A percentile compares a stretch with the other conserved stretches of the same genome.
phyloP scores from a whole-genome alignment of 805 yeast species.

The Candida adriatica region DNA sequence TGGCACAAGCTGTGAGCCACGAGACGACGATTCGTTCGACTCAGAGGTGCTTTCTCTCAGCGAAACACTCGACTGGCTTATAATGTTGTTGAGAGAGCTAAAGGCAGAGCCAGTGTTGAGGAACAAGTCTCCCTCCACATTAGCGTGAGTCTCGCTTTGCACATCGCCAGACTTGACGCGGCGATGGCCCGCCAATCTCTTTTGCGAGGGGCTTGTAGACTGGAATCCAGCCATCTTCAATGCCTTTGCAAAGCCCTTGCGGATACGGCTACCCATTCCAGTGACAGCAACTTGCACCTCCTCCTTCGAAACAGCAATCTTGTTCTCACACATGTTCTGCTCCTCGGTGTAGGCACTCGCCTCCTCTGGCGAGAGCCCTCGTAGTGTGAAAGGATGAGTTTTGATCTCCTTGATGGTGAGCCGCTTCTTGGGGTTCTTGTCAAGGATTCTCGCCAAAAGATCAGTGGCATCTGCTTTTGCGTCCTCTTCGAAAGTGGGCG shows the following conservation, averaged over 20 bases:
- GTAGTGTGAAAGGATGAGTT: slow-evolving; percentile 60
- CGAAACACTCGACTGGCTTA: slow-evolving; percentile 17
- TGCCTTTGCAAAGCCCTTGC: slow-evolving; percentile 22
- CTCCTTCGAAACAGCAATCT: slow-evolving; percentile 53
- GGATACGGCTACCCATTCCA: slow-evolving; percentile 69
- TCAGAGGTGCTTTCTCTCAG: slow-evolving; percentile 4
- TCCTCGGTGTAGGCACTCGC: slow-evolving; percentile 17
- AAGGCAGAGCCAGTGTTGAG: slow-evolving; percentile 20
- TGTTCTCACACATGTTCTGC: slow-evolving; percentile 22
- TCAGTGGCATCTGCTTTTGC: slow-evolving; percentile 45
- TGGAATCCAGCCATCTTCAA: slow-evolving; percentile 20
- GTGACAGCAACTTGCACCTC: slow-evolving; percentile 74
- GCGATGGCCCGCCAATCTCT: slow-evolving; percentile 6
- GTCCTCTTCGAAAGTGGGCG: slow-evolving; percentile 45
- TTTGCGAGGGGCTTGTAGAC: background rate
- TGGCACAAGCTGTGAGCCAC: slow-evolving; percentile 51
- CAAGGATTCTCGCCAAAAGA: slow-evolving; percentile 52
- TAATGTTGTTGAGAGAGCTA: slow-evolving; percentile 21
- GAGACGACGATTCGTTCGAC: slow-evolving; percentile 26
- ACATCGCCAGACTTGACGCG: slow-evolving; percentile 21
- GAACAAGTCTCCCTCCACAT: slow-evolving; percentile 28
- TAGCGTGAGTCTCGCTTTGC: slow-evolving; percentile 17
- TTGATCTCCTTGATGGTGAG: slow-evolving; percentile 68
- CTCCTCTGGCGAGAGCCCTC: slow-evolving; percentile 30
- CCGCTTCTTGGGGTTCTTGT: slow-evolving; percentile 64